Percentiles rank a stretch among this genome's conserved stretches.
These are phyloP conservation scores for Jimgerdemannia flammicorona DNA, from an alignment of 192 early-diverging fungal genomes.

Conservation along the genomic window DNA sequence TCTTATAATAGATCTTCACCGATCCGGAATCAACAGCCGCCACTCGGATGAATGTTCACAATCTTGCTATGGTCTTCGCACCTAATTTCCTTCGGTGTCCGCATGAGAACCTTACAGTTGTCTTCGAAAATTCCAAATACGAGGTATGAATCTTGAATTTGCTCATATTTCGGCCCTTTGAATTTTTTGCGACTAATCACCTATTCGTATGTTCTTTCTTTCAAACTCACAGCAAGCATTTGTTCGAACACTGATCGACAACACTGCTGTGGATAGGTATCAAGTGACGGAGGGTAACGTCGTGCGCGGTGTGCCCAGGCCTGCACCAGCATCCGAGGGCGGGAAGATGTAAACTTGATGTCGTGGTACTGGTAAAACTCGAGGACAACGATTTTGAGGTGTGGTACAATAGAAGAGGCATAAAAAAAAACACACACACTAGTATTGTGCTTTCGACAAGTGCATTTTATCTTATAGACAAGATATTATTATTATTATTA, in stretches of 20 bases:
- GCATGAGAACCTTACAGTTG: constrained; percentile 55
- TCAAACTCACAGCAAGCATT: not conserved
- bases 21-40: constrained; percentile 62
- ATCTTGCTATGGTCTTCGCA: constrained; percentile 95
- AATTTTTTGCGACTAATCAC: not conserved
- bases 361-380: not conserved
- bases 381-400: not conserved
- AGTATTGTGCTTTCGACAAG: not conserved
- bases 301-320: not conserved
- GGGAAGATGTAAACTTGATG: not conserved
- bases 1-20: constrained; percentile 56
- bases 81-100: constrained; percentile 93
- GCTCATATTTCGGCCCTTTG: constrained; percentile 28
- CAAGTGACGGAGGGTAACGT: not conserved
- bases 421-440: not conserved
- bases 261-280: not conserved
- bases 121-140: constrained; percentile 51
- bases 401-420: not conserved
- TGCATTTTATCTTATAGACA: not conserved
- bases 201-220: not conserved
- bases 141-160: constrained; percentile 18
- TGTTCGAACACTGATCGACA: not conserved
- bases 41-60: constrained; percentile 90
- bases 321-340: not conserved
- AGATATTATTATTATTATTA: constrained; percentile 1